These are phyloP conservation scores for Rhizophagus clarus DNA, from an alignment of 192 early-diverging fungal genomes.

Conservation along the genomic window DNA sequence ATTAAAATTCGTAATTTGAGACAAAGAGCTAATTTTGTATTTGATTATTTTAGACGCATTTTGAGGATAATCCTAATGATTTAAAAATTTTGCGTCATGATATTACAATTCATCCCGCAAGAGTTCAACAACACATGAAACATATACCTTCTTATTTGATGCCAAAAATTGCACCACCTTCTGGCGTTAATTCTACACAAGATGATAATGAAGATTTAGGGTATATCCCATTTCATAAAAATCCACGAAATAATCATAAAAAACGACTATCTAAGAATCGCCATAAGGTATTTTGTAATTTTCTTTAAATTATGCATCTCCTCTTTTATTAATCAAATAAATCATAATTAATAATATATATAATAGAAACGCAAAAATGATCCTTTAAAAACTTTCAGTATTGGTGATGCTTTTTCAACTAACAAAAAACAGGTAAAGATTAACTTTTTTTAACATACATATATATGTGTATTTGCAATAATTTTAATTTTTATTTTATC, in stretches of 20 bases:
- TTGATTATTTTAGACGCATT: constrained; percentile 66
- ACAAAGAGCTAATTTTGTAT: neutral
- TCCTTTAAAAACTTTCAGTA: constrained; percentile 13
- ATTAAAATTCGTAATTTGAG: neutral
- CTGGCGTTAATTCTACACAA: neutral
- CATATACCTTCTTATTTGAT: constrained; percentile 92
- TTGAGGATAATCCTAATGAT: constrained; percentile 95
- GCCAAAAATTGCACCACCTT: constrained; percentile 69
- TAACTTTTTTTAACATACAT: neutral
- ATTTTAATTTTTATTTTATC: neutral
- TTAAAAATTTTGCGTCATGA: constrained; percentile 91
- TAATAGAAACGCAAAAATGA: constrained; percentile 22
- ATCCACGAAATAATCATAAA: neutral
- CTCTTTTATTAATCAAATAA: neutral
- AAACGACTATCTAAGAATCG: neutral
- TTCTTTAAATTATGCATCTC: neutral
- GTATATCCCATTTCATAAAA: neutral
- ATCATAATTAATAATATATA: neutral
- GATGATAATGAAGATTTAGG: neutral
- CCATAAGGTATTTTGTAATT: neutral
- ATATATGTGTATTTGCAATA: neutral
- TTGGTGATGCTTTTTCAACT: neutral
- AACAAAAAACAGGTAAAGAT: neutral
- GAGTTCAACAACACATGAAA: constrained; percentile 87
- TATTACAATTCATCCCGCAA: constrained; percentile 78